These are phyloP conservation scores for Beauveria caledonica DNA, from an alignment of 2,329 filamentous ascomycete species.

Conservation along the genomic window DNA sequence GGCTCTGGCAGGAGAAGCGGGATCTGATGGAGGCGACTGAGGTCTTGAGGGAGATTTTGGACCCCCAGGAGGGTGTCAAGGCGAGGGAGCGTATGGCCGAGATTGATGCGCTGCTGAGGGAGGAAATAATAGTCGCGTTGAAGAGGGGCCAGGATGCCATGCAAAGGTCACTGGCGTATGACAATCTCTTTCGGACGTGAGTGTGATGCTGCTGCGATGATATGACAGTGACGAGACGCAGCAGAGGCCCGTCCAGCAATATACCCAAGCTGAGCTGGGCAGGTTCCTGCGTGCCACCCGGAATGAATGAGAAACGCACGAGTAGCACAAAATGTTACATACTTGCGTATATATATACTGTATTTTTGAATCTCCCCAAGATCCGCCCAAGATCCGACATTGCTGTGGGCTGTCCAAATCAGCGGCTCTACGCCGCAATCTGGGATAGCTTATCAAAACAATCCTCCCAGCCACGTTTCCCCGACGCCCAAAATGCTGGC, in stretches of 20 bases:
- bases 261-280: not conserved
- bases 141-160: not conserved
- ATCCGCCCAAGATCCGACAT: no score
- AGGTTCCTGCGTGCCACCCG: not conserved
- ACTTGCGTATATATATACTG: no score
- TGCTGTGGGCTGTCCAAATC: no score
- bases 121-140: not conserved
- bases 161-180: not conserved
- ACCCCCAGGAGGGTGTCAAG: conserved; percentile 5
- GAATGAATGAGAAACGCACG: no score
- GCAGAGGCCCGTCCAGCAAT: not conserved
- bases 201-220: not conserved
- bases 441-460: not conserved
- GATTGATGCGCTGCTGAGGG: not conserved
- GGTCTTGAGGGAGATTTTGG: not conserved
- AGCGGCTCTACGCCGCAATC: not conserved
- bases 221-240: not conserved
- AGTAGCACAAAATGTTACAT: no score
- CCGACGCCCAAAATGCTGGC: not conserved
- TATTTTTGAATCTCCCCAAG: no score
- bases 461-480: not conserved
- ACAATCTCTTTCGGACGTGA: not conserved
- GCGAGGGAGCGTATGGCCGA: conserved; percentile 2
- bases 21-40: conserved; percentile 8
- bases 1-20: conserved; percentile 4